Percentiles rank a stretch among this genome's conserved stretches.
phyloP scores from a whole-genome alignment of 495 filamentous ascomycete species.

The Aspergillus taichungensis region DNA sequence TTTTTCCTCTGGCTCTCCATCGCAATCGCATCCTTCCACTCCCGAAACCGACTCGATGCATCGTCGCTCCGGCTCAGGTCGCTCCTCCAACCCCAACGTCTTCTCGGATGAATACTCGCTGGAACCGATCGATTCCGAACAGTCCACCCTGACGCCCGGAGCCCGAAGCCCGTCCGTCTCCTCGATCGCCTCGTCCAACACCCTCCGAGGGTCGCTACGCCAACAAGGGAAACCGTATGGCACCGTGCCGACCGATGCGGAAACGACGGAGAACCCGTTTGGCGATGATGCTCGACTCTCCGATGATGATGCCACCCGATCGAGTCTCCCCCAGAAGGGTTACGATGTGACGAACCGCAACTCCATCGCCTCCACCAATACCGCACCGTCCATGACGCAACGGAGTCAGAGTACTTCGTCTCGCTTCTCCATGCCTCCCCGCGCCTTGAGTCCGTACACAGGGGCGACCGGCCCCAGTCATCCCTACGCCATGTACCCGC shows the following conservation, averaged over 20 bases:
- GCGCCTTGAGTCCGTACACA: conserved; percentile 44
- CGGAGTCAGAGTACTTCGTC: conserved; percentile 37
- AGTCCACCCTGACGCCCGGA: conserved; percentile 19
- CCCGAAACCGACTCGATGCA: conserved; percentile 25
- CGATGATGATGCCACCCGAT: conserved; percentile 28
- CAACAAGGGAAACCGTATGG: conserved; percentile 19
- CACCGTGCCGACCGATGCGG: conserved; percentile 18
- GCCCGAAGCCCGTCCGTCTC: conserved; percentile 21
- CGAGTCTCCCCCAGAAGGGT: conserved; percentile 34
- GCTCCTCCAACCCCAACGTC: conserved; percentile 40
- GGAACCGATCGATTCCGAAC: conserved; percentile 33
- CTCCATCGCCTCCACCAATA: conserved; percentile 25
- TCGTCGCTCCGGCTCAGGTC: conserved; percentile 26
- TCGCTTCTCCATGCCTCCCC: conserved; percentile 34
- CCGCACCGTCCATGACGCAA: conserved; percentile 23
- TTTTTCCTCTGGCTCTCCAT: conserved; percentile 24
- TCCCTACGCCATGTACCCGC: conserved; percentile 48
- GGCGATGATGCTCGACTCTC: conserved; percentile 33
- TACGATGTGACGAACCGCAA: conserved; percentile 27
- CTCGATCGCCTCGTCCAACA: conserved; percentile 29
- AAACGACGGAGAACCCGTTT: conserved; percentile 31
- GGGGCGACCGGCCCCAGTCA: conserved; percentile 48
- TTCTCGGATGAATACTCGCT: conserved; percentile 47
- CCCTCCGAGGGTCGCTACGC: conserved; percentile 21
- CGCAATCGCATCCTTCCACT: conserved; percentile 15